Evolutionary conservation across 176 grass and related monocot species (phyloP).

Genomic region (Oryza brachyantha): DNA sequence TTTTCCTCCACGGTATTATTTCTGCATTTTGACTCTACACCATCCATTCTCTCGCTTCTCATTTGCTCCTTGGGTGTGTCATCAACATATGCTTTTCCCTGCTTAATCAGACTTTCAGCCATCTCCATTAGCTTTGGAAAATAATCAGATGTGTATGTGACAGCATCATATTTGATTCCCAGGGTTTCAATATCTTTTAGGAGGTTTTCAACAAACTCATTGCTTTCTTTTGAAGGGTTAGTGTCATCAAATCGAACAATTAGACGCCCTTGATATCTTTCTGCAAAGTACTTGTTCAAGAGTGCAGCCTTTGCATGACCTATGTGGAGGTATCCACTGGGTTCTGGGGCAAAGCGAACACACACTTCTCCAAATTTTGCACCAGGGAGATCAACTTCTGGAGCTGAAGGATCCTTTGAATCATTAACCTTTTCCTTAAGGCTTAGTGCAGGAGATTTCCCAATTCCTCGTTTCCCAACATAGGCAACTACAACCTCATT

Average conservation of each 20-base stretch:
- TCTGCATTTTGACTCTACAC: slow-evolving; percentile 70
- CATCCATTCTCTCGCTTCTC: slow-evolving; percentile 88
- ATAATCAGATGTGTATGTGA: slow-evolving; percentile 90
- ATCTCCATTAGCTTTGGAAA: slow-evolving; percentile 76
- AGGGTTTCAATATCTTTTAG: slow-evolving; percentile 86
- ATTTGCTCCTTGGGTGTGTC: slow-evolving; percentile 85
- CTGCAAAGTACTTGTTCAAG: slow-evolving; percentile 87
- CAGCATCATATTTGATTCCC: slow-evolving; percentile 66
- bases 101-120: slow-evolving; percentile 62
- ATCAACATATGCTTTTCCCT: slow-evolving; percentile 88
- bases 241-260: slow-evolving; percentile 89
- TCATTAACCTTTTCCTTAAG: slow-evolving; percentile 40
- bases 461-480: slow-evolving; percentile 75
- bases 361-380: slow-evolving; percentile 73
- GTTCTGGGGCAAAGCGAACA: slow-evolving; percentile 78
- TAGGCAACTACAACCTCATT: slow-evolving; percentile 54
- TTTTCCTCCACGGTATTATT: slow-evolving; percentile 65
- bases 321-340: slow-evolving; percentile 85
- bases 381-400: slow-evolving; percentile 71
- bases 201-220: slow-evolving; percentile 79
- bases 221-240: slow-evolving; percentile 89
- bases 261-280: slow-evolving; percentile 59
- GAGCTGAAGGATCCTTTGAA: slow-evolving; percentile 40
- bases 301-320: slow-evolving; percentile 86
- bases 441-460: slow-evolving; percentile 68